Percentiles rank a stretch among this genome's conserved stretches.
Evolutionary conservation across 495 filamentous ascomycete genomes (phyloP).

Genomic region (Chaetomium fimeti): DNA sequence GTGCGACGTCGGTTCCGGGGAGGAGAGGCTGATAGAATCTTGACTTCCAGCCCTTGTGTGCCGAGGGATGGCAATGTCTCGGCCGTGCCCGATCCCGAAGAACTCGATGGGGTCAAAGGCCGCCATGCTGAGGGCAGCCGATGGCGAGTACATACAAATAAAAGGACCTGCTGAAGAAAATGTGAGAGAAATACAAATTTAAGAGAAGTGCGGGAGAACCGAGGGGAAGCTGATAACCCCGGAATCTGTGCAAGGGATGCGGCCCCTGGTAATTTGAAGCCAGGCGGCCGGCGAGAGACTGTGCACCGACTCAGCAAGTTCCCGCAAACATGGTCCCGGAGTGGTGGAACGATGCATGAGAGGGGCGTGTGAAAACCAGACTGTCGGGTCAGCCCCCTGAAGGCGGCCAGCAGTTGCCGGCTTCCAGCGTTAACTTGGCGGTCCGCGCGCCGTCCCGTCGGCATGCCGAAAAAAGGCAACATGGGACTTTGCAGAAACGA

Average conservation of each 20-base stretch:
- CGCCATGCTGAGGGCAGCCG: slow-evolving; percentile 16
- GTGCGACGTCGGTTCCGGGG: neutral
- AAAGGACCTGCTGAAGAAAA: too few relatives aligned
- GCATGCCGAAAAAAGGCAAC: slow-evolving; percentile 1
- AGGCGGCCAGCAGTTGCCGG: neutral
- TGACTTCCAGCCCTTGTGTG: neutral
- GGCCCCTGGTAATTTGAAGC: neutral
- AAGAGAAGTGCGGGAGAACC: neutral
- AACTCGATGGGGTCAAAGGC: slow-evolving; percentile 19
- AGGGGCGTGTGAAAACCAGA: slow-evolving; percentile 3
- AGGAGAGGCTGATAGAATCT: slow-evolving; percentile 5
- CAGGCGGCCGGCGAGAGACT: neutral
- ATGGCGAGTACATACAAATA: neutral
- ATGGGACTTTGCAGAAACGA: neutral
- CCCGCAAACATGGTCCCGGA: neutral
- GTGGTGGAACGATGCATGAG: neutral
- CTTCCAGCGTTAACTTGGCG: neutral
- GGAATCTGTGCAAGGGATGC: neutral
- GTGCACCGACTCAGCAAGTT: neutral
- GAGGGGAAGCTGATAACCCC: neutral
- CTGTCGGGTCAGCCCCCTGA: slow-evolving; percentile 9
- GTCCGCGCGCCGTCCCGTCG: slow-evolving; percentile 2
- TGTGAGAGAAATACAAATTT: too few relatives aligned
- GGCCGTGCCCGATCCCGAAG: slow-evolving; percentile 19
- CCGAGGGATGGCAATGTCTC: slow-evolving; percentile 13